Evolutionary conservation across 805 yeast species (phyloP), one percentile per base, ranked within the genome.

Genomic region (Spathaspora passalidarum): DNA sequence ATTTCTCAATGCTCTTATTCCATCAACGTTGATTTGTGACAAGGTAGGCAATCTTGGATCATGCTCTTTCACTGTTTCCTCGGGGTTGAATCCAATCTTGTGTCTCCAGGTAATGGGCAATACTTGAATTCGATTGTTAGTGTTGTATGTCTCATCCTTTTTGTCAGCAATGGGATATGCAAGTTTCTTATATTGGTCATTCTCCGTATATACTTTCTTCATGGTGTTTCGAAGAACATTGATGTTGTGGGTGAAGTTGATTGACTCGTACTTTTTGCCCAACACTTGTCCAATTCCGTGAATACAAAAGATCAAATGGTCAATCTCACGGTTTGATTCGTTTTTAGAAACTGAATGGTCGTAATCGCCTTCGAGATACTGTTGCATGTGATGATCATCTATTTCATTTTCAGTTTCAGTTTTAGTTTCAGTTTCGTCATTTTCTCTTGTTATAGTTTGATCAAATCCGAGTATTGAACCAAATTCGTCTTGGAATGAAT

Each of bases 261-360:
- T 84, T 43, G 85, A 82, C 54, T 90, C 91, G 57, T 85, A 82
- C 56, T 80, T 80, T 39, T 81, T 73, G 1, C 96, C 95, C 43
- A 94, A 68, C 14, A 83, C 79, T 64, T 92, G 99, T 1, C 98
- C 99, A 49, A 92, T 88, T 0, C 99, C 99, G 67, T 92, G 99
- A 22, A 92, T 79, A 59, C 97, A 89, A n/a, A 92, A 69, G 1
- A 91, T 80, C 50, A 92, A 67, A 57, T 83, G 88, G 29, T 82
- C 80, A 22, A 81, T 63, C 25, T 72, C 65, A 42, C 75, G 43
- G 22, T 62, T 49, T 2, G 68, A 49, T n/a, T 54, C 47, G 1
- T 45, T 39, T 10, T 50, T 35, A 11, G 58, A 50, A 13, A 57
- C 51, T n/a, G 56, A 55, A n/a, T 38, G 53, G 48, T 80, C 83